Conservation (phyloP, 2,329 filamentous ascomycete genomes). For the Aureobasidium sp. region DNA sequence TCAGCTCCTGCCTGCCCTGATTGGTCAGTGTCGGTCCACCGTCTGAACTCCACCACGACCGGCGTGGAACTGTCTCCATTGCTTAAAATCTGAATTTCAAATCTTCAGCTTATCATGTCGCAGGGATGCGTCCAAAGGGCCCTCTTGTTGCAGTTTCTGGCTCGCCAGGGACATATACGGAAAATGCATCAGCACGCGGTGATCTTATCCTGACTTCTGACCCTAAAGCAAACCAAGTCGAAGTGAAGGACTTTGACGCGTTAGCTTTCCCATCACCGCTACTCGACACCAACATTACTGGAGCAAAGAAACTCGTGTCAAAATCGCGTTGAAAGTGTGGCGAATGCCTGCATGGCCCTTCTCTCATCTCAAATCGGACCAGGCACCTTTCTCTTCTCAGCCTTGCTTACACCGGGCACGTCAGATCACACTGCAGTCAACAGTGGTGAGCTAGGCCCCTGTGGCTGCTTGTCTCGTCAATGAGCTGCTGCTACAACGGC, state of each 20-base stretch:
- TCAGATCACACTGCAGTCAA: conserved; percentile 2
- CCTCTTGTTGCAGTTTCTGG: background rate
- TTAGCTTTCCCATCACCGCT: conserved; percentile 1
- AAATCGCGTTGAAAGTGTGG: background rate
- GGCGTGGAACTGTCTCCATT: background rate
- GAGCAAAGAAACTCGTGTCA: conserved; percentile 3
- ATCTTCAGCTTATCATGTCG: background rate
- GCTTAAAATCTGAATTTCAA: background rate
- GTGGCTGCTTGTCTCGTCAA: background rate
- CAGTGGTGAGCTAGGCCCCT: background rate
- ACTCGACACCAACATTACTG: background rate
- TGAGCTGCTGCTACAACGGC: background rate
- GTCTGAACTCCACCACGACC: background rate
- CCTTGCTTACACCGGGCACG: conserved; percentile 12
- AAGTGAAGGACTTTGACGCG: conserved; percentile 3
- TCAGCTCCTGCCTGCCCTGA: background rate
- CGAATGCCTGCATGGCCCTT: background rate
- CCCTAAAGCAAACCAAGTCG: background rate
- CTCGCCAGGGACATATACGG: background rate
- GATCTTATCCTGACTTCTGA: background rate
- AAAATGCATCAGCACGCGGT: background rate
- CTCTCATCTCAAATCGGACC: background rate
- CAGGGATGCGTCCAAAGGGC: conserved; percentile 9
- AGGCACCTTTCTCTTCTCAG: background rate
- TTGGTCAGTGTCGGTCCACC: background rate